These are phyloP conservation scores for Escallonia rubra DNA, from an alignment of 129 eudicot species.

Conservation along the genomic window DNA sequence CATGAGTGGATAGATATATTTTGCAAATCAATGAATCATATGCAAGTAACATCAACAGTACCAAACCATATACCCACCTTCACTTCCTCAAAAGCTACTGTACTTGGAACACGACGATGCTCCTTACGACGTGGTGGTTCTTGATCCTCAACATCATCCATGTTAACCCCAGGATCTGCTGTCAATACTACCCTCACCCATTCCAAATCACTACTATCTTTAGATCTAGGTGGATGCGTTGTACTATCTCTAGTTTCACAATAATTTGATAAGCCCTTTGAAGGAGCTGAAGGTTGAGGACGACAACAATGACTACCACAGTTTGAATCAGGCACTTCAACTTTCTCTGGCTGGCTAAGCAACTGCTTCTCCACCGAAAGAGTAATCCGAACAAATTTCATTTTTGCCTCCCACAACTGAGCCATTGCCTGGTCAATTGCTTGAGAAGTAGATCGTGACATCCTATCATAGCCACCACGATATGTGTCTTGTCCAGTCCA, in stretches of 20 bases:
- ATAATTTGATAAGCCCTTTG: background rate
- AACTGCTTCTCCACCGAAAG: slow-evolving; percentile 64
- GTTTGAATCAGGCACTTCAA: slow-evolving; percentile 28
- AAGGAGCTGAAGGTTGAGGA: slow-evolving; percentile 10
- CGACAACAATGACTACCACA: slow-evolving; percentile 28
- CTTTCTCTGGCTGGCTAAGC: slow-evolving; percentile 22
- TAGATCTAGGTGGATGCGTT: slow-evolving; percentile 19
- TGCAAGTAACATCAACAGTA: background rate
- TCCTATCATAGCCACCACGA: slow-evolving; percentile 69
- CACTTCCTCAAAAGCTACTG: slow-evolving; percentile 95
- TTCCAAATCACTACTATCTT: slow-evolving; percentile 39
- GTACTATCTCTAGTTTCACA: slow-evolving; percentile 31
- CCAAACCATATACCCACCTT: slow-evolving; percentile 49
- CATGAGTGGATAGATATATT: too few relatives aligned
- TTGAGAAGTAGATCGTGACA: slow-evolving; percentile 93
- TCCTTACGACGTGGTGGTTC: slow-evolving; percentile 80
- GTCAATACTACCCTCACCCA: slow-evolving; percentile 83
- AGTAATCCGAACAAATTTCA: slow-evolving; percentile 79
- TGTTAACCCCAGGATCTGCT: slow-evolving; percentile 87
- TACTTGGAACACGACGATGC: slow-evolving; percentile 99
- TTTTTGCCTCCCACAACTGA: slow-evolving; percentile 91
- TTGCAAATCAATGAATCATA: too few relatives aligned
- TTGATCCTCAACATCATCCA: slow-evolving; percentile 95
- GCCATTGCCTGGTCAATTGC: slow-evolving; percentile 97
- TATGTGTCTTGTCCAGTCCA: slow-evolving; percentile 70